Evolutionary conservation across 2,329 filamentous ascomycete genomes (phyloP).

Genomic region (Cytospora piceicola): DNA sequence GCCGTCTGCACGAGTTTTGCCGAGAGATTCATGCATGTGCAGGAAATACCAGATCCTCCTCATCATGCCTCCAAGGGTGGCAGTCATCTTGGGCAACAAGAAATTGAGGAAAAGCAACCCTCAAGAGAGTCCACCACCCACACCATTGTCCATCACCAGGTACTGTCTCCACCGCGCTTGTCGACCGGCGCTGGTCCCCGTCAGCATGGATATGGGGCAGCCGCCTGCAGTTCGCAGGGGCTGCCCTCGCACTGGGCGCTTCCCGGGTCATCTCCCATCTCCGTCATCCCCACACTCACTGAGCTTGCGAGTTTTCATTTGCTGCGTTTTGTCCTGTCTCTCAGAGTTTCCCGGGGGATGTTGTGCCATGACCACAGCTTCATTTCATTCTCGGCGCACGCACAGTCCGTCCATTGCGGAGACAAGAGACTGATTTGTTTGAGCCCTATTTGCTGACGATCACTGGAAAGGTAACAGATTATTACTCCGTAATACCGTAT

Average conservation of each 20-base stretch:
- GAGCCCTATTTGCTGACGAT: constrained; percentile 28
- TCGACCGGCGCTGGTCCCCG: constrained; percentile 31
- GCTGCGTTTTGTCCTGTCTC: constrained; percentile 23
- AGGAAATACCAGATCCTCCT: constrained; percentile 8
- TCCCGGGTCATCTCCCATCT: constrained; percentile 33
- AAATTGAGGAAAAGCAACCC: constrained; percentile 28
- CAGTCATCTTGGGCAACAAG: constrained; percentile 25
- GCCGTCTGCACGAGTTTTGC: constrained; percentile 17
- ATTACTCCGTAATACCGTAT: constrained; percentile 17
- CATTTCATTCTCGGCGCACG: constrained; percentile 12
- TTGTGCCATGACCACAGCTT: constrained; percentile 24
- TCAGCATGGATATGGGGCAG: constrained; percentile 24
- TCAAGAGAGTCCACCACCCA: constrained; percentile 24
- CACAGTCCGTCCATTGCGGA: constrained; percentile 23
- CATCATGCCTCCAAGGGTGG: constrained; percentile 11
- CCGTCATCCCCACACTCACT: constrained; percentile 26
- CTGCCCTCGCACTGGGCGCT: constrained; percentile 35
- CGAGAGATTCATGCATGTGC: constrained; percentile 17
- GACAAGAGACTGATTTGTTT: constrained; percentile 17
- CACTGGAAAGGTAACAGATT: constrained; percentile 11
- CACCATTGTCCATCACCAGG: constrained; percentile 30
- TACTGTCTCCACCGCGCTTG: constrained; percentile 29
- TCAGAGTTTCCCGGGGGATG: constrained; percentile 24
- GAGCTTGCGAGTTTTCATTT: constrained; percentile 24
- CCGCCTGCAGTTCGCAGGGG: constrained; percentile 28